Evolutionary conservation across 1,284 basidiomycete species (phyloP).

Genomic region (Pseudozyma tsukubaensis): DNA sequence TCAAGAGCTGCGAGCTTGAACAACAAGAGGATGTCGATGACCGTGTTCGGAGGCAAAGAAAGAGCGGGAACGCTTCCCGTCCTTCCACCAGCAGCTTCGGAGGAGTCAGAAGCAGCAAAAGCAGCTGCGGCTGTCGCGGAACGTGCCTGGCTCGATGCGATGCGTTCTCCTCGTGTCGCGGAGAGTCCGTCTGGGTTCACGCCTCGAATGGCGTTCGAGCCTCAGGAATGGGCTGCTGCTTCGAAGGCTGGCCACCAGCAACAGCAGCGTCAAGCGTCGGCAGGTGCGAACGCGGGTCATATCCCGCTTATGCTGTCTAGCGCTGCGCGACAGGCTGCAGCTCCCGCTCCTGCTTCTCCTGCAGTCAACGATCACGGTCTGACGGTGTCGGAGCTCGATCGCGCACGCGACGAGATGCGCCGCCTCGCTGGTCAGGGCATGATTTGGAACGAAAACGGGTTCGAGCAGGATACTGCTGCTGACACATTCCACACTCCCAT

Average conservation of each 20-base stretch:
- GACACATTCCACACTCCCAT: slow-evolving; percentile 39
- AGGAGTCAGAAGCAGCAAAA: slow-evolving; percentile 9
- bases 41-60: slow-evolving; percentile 45
- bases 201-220: slow-evolving; percentile 46
- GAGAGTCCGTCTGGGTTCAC: slow-evolving; percentile 53
- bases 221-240: slow-evolving; percentile 29
- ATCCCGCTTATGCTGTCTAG: slow-evolving; percentile 40
- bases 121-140: slow-evolving; percentile 11
- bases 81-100: slow-evolving; percentile 10
- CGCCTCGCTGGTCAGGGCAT: slow-evolving; percentile 36
- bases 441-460: slow-evolving; percentile 14
- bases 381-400: slow-evolving; percentile 29
- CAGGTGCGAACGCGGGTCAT: slow-evolving; percentile 11
- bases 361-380: slow-evolving; percentile 17
- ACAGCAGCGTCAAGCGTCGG: slow-evolving; percentile 8
- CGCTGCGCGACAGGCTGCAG: slow-evolving; percentile 5
- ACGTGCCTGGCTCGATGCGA: slow-evolving; percentile 38
- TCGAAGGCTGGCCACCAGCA: slow-evolving; percentile 1
- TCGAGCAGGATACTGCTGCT: slow-evolving; percentile 2
- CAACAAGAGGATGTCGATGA: slow-evolving; percentile 39
- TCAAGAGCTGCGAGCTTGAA: slow-evolving; percentile 23
- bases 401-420: slow-evolving; percentile 37
- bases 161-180: slow-evolving; percentile 46
- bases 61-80: slow-evolving; percentile 11
- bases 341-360: neutral